Evolutionary conservation across 768 basidiomycete species (phyloP).

Genomic region (Aureoboletus auriporus): DNA sequence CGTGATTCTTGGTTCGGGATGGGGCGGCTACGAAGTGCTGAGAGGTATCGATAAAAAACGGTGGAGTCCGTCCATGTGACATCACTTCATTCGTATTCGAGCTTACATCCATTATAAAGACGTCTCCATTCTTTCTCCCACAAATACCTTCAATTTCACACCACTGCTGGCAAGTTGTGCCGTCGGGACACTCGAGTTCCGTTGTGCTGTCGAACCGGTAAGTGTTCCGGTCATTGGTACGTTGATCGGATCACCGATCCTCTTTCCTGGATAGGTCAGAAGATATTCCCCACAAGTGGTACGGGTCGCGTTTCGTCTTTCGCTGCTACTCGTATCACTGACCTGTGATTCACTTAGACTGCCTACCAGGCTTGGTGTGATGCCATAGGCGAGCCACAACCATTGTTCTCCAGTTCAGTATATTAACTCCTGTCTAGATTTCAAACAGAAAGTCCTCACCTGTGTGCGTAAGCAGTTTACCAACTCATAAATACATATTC

Average conservation of each 20-base stretch:
- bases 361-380: constrained; percentile 78
- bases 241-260: constrained; percentile 4
- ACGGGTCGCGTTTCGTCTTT: constrained; percentile 15
- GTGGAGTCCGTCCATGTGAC: constrained; percentile 48
- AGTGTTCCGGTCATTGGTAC: constrained; percentile 19
- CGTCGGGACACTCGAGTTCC: constrained; percentile 81
- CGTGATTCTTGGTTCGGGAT: constrained; percentile 72
- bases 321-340: not conserved
- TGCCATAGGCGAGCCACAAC: constrained; percentile 46
- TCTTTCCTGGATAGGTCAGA: constrained; percentile 39
- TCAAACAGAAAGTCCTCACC: constrained; percentile 51
- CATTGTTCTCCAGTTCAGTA: not conserved
- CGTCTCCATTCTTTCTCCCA: constrained; percentile 64
- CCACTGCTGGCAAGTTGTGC: constrained; percentile 54
- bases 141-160: constrained; percentile 38
- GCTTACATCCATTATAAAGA: constrained; percentile 36
- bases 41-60: constrained; percentile 64
- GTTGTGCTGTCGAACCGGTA: constrained; percentile 78
- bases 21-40: constrained; percentile 74
- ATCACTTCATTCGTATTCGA: not conserved
- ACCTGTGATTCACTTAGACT: constrained; percentile 32
- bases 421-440: constrained; percentile 40
- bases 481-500: not conserved
- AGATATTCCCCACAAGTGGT: constrained; percentile 56
- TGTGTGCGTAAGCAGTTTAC: constrained; percentile 46